Evolutionary conservation across 2,329 filamentous ascomycete genomes (phyloP).

Genomic region (Fonsecaea monophora): DNA sequence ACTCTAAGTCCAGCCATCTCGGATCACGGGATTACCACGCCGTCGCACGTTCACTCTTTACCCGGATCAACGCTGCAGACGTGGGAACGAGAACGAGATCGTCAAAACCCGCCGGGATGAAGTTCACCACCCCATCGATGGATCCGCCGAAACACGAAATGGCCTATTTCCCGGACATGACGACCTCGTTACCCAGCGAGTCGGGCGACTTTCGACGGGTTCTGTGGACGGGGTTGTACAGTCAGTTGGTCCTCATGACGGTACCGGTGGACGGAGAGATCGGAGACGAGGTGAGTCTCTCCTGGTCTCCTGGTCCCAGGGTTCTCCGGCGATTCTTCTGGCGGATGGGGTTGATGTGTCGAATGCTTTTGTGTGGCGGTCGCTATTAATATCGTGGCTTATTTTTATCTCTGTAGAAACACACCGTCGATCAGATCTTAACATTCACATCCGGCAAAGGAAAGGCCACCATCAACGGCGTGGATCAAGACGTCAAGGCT

Average conservation of each 20-base stretch:
- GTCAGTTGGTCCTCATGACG: conserved; percentile 69
- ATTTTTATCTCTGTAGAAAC: conserved; percentile 42
- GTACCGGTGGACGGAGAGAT: conserved; percentile 69
- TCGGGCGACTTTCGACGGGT: conserved; percentile 68
- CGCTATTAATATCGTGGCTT: not conserved
- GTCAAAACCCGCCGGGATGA: conserved; percentile 22
- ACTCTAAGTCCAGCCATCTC: conserved; percentile 29
- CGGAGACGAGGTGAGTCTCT: conserved; percentile 63
- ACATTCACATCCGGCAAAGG: conserved; percentile 68
- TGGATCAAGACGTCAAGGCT: conserved; percentile 63
- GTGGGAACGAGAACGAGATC: conserved; percentile 46
- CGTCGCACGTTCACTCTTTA: not conserved
- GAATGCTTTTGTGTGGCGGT: not conserved
- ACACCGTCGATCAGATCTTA: conserved; percentile 69
- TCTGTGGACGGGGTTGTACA: conserved; percentile 68
- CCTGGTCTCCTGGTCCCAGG: too few species aligned
- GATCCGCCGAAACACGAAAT: conserved; percentile 61
- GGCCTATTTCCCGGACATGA: conserved; percentile 66
- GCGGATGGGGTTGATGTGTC: too few species aligned
- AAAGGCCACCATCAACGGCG: conserved; percentile 64
- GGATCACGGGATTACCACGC: conserved; percentile 40
- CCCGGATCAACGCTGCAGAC: conserved; percentile 46
- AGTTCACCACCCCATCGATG: conserved; percentile 33
- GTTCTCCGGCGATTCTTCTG: too few species aligned
- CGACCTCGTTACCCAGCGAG: conserved; percentile 59